These are phyloP conservation scores for Solanum sejunctum DNA, from an alignment of 257 asterid genomes.

Conservation along the genomic window DNA sequence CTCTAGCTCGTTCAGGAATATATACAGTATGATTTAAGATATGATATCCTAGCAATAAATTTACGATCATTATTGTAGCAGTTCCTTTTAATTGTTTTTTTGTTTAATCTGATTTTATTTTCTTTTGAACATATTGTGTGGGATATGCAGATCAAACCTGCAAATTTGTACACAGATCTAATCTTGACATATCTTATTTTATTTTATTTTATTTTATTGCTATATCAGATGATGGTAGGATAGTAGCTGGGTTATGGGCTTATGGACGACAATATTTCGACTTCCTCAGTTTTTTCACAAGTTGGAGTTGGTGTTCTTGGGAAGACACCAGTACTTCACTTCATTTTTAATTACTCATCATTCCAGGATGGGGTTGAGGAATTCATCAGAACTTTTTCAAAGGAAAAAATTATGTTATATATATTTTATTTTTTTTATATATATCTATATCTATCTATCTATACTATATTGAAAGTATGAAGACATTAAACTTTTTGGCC, in stretches of 20 bases:
- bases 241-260: background rate
- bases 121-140: background rate
- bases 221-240: background rate
- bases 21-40: background rate
- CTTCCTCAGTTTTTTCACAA: background rate
- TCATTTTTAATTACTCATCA: background rate
- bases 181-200: background rate
- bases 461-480: too few species aligned
- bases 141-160: background rate
- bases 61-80: background rate
- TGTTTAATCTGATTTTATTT: background rate
- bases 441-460: background rate
- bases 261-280: background rate
- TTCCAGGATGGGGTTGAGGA: fast-evolving
- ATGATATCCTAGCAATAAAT: background rate
- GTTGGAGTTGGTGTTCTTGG: background rate
- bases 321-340: background rate
- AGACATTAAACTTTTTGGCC: too few species aligned
- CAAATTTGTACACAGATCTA: background rate
- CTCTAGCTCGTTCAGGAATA: background rate
- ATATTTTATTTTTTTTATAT: background rate
- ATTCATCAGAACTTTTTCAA: background rate
- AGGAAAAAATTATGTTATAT: background rate
- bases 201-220: too few species aligned
- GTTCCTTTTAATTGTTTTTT: background rate